Conservation (phyloP, 495 filamentous ascomycete genomes). For the Aspergillus leporis region DNA sequence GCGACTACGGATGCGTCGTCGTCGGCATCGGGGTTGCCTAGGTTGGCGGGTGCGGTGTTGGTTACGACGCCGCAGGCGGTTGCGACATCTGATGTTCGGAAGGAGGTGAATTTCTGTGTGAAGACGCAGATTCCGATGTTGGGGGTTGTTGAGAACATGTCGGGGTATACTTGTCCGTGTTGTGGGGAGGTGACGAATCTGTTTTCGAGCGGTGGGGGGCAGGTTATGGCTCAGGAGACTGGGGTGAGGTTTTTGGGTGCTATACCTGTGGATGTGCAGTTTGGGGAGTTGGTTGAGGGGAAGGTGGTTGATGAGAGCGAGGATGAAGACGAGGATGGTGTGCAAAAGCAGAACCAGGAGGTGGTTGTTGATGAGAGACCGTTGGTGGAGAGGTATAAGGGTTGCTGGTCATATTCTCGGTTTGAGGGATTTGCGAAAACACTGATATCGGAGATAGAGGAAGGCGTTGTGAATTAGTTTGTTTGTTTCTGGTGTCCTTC, state of each 20-base stretch:
- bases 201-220: conserved; percentile 85
- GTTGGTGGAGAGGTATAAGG: conserved; percentile 76
- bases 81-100: conserved; percentile 87
- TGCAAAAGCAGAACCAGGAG: conserved; percentile 44
- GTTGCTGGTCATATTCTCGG: conserved; percentile 71
- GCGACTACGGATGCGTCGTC: conserved; percentile 34
- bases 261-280: conserved; percentile 83
- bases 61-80: conserved; percentile 97
- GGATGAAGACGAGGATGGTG: conserved; percentile 41
- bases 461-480: conserved; percentile 1
- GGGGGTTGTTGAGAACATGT: conserved; percentile 97
- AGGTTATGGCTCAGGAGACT: conserved; percentile 87
- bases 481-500: background rate
- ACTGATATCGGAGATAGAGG: conserved; percentile 49
- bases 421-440: conserved; percentile 68
- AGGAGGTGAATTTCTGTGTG: conserved; percentile 92
- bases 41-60: conserved; percentile 77
- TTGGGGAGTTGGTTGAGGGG: conserved; percentile 66
- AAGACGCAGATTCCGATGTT: conserved; percentile 82
- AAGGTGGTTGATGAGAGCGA: conserved; percentile 45
- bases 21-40: conserved; percentile 35
- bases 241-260: conserved; percentile 79
- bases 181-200: conserved; percentile 92
- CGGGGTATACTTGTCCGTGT: conserved; percentile 91
- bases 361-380: conserved; percentile 50